Conservation (phyloP, 805 yeast species). For the Cyberlindnera amylophila region DNA sequence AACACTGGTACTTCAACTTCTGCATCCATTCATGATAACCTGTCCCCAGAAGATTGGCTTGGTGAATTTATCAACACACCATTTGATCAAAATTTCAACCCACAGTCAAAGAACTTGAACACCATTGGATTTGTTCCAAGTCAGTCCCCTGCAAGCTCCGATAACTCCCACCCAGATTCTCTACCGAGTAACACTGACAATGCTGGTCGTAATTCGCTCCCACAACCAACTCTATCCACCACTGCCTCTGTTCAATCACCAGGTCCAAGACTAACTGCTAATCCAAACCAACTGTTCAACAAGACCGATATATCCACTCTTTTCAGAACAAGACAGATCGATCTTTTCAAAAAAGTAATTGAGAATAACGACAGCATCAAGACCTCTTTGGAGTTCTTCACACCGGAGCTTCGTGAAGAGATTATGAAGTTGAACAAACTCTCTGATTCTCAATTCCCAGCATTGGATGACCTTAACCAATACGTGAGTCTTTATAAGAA, state of each 20-base stretch:
- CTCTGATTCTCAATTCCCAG: constrained; percentile 62
- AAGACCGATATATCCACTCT: constrained; percentile 51
- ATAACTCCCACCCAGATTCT: constrained; percentile 11
- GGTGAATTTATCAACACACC: constrained; percentile 68
- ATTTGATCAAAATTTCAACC: constrained; percentile 49
- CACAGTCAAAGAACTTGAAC: constrained; percentile 41
- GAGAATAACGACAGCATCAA: constrained; percentile 19
- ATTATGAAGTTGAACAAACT: constrained; percentile 55
- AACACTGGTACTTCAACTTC: constrained; percentile 16
- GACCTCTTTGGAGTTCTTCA: constrained; percentile 35
- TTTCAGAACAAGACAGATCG: constrained; percentile 64
- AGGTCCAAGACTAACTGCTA: constrained; percentile 12
- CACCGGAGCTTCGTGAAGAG: constrained; percentile 47
- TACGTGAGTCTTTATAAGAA: constrained; percentile 71
- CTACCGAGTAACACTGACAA: not conserved
- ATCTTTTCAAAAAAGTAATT: constrained; percentile 49
- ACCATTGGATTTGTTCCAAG: constrained; percentile 50
- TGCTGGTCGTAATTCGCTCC: no score
- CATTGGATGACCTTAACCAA: constrained; percentile 68
- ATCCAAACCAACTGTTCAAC: constrained; percentile 29
- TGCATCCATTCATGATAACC: constrained; percentile 19
- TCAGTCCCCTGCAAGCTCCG: constrained; percentile 20
- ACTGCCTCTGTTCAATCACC: no score
- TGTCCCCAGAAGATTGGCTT: constrained; percentile 55
- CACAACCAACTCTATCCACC: no score